These are phyloP conservation scores for Colletotrichum sansevieriae DNA, from an alignment of 2,329 filamentous ascomycete genomes.

Conservation along the genomic window DNA sequence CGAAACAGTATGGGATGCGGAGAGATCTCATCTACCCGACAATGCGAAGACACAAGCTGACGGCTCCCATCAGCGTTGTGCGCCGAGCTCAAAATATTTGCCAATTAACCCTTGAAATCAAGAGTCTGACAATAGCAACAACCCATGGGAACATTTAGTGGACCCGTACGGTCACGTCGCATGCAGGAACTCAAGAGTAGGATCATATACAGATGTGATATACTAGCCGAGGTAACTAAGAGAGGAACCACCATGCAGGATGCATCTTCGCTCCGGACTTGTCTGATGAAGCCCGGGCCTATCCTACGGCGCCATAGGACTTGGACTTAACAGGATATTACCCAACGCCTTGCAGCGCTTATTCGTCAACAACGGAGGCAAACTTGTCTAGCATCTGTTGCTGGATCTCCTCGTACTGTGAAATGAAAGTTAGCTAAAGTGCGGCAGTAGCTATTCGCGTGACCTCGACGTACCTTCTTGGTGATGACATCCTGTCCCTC, in stretches of 20 bases:
- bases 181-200: not conserved
- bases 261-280: constrained; percentile 29
- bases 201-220: constrained; percentile 42
- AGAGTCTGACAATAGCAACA: not conserved
- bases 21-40: too few relatives aligned
- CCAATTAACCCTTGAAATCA: not conserved
- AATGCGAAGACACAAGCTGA: not conserved
- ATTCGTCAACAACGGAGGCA: constrained; percentile 95
- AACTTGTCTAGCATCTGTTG: constrained; percentile 98
- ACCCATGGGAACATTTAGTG: not conserved
- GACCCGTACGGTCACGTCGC: not conserved
- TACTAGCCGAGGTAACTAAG: constrained; percentile 39
- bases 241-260: constrained; percentile 37
- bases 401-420: constrained; percentile 89
- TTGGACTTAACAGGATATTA: constrained; percentile 28
- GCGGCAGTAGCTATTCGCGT: not conserved
- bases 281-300: constrained; percentile 37
- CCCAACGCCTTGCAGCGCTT: constrained; percentile 50
- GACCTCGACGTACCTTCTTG: constrained; percentile 77
- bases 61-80: not conserved
- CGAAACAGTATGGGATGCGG: too few relatives aligned
- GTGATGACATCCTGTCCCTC: constrained; percentile 84
- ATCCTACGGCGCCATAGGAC: constrained; percentile 27
- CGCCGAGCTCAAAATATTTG: not conserved
- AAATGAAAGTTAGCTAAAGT: constrained; percentile 53